Conservation (phyloP, 2,329 filamentous ascomycete genomes). For the Huntiella abstrusa region DNA sequence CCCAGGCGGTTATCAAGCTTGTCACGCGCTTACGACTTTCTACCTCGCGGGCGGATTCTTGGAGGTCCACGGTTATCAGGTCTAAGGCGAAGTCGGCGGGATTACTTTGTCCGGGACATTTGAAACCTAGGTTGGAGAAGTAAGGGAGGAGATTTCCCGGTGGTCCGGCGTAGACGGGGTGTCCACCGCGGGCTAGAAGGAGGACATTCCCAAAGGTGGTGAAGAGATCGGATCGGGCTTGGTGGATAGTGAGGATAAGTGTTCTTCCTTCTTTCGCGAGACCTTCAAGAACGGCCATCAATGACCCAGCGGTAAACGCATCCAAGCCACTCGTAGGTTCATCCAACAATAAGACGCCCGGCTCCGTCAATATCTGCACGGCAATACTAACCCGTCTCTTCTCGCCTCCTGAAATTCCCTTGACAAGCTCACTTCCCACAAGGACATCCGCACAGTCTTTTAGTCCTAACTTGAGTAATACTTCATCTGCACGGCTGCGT, state of each 20-base stretch:
- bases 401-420: slow-evolving; percentile 64
- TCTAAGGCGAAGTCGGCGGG: slow-evolving; percentile 64
- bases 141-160: slow-evolving; percentile 46
- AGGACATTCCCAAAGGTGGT: slow-evolving; percentile 52
- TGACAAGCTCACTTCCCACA: slow-evolving; percentile 52
- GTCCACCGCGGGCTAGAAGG: slow-evolving; percentile 50
- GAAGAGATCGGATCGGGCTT: slow-evolving; percentile 56
- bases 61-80: slow-evolving; percentile 57
- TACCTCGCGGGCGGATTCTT: slow-evolving; percentile 42
- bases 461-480: slow-evolving; percentile 55
- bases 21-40: slow-evolving; percentile 44
- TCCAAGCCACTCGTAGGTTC: slow-evolving; percentile 62
- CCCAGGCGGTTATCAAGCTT: slow-evolving; percentile 42
- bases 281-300: slow-evolving; percentile 53
- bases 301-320: slow-evolving; percentile 59
- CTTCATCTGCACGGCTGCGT: slow-evolving; percentile 46
- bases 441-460: slow-evolving; percentile 63
- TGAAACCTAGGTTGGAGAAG: slow-evolving; percentile 38
- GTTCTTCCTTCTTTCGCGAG: slow-evolving; percentile 57
- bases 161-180: slow-evolving; percentile 46
- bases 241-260: slow-evolving; percentile 59
- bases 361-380: slow-evolving; percentile 58
- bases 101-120: slow-evolving; percentile 52
- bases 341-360: slow-evolving; percentile 52
- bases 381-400: slow-evolving; percentile 63